Evolutionary conservation across 768 basidiomycete species (phyloP), one percentile per base, ranked within the genome.

Genomic region (Heimioporus sp.): DNA sequence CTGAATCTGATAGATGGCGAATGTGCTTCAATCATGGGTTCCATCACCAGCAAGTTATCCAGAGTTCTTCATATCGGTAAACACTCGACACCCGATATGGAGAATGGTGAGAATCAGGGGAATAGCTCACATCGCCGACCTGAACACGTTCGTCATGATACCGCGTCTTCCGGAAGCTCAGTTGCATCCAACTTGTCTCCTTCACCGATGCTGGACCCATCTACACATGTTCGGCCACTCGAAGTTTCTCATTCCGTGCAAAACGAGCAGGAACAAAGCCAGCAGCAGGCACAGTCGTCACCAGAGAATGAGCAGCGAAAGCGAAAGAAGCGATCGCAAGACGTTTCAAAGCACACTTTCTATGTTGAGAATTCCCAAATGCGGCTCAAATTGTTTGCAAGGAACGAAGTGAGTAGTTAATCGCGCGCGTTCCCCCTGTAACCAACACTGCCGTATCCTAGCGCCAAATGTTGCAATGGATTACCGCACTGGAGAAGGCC

Each of bases 391-490:
- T 66, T 98, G 13, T 83, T 82, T 52, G 93, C 97, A 9, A 85
- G 84, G 64, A 96, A 87, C 65, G 91, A 97, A 73, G 91, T 89
- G 41, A 44, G 41, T 49, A 40, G 15, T 2, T 38, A 1, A 7
- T 17, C 17, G 30, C 21, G 28, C 31, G 11, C 36, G 35, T 40
- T 28, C 24, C 7, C 16, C 4, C 31, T 35, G 39, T 11, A 21
- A 46, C 45, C 63, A 43, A 66, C 35, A 2, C 38, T 28, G 5
- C 38, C 24, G 7, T 28, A 7, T 13, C 40, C 4, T 56, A 91
- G 89, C 82, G 96, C 17, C 93, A 97, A 77, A 97, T 98, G 92
- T 74, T 92, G 50, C 96, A 99, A 67, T 98, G 93, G 82, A 93
- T 98, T 44, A 89, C 93, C 8, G 90, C 90, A 0, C 73, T 99